Base-by-base conservation (phyloP, 1,284 basidiomycete genomes). In the Sporisorium exsertum region DNA sequence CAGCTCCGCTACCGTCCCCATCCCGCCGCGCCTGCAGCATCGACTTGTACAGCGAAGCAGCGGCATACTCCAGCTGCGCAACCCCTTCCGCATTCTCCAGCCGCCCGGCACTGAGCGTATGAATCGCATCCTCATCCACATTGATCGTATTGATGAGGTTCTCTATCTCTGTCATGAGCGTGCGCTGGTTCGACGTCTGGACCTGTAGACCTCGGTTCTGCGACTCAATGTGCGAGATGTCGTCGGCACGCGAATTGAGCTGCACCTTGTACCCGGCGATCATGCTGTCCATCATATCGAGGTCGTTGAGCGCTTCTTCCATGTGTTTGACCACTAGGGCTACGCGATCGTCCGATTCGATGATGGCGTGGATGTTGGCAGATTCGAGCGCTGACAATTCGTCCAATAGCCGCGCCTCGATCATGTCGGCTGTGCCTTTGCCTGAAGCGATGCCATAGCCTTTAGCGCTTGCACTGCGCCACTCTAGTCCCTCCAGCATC, bases 401-500 rank as follows among this genome's bases (percentile, higher is more conserved):
- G 50, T 82, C 82, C 43, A 84, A 64, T 8, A 85, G 62, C 12
- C 81, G 73, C 16, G 78, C 83, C 55, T 85, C 84, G 52, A 85
- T 85, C 32, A 82, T 77, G 49, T 85, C 84, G 8, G 83, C 83
- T 9, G 84, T 84, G 20, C 82, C 83, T 35, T 78, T 72, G 18
- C 75, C 70, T 2, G 60, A 52, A 4, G 51, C 47, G 12, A 65
- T 29, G 5, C 62, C 55, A 46, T 61, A 68, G 15, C 63, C 64
- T 26, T 70, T 53, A 0, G 70, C 59, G 7, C 64, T 61, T 15
- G 58, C 68, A 24, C 65, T 63, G 12, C 73, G 68, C 94, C 94
- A 98, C 85, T 99, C 96, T 83, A 97, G 96, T 0, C 95, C 95
- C 82, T 99, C 96, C 12, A 99, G 89, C 93, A 99, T 95, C 85